These are phyloP conservation scores for Cryoendolithus antarcticus DNA, from an alignment of 2,329 filamentous ascomycete species.

Conservation along the genomic window DNA sequence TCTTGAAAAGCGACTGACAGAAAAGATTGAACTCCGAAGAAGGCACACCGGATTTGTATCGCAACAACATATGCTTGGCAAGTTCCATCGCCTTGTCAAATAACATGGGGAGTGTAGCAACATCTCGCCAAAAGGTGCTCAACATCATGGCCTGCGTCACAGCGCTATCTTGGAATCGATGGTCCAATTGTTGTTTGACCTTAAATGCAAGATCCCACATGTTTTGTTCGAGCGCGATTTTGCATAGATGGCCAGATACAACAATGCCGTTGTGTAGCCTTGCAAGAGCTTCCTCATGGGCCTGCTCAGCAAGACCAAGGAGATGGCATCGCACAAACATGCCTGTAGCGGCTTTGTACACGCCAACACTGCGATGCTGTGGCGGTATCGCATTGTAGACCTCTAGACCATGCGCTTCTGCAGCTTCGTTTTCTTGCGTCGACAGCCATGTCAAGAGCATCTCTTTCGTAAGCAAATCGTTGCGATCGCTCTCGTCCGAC, in stretches of 20 bases:
- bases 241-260: constrained; percentile 12
- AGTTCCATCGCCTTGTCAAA: constrained; percentile 7
- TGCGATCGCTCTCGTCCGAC: constrained; percentile 13
- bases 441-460: constrained; percentile 17
- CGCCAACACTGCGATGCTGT: constrained; percentile 8
- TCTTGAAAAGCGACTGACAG: constrained; percentile 8
- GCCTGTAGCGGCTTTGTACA: constrained; percentile 12
- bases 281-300: constrained; percentile 17
- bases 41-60: constrained; percentile 2
- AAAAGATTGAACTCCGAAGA: constrained; percentile 5
- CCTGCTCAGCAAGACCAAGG: constrained; percentile 6
- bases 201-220: constrained; percentile 10
- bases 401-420: constrained; percentile 12
- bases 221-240: constrained; percentile 8
- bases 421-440: constrained; percentile 7
- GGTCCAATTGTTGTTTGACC: constrained; percentile 7
- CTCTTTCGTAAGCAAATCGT: constrained; percentile 13
- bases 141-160: constrained; percentile 2
- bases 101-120: constrained; percentile 10
- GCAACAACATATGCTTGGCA: constrained; percentile 4
- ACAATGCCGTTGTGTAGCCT: constrained; percentile 14
- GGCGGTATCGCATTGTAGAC: constrained; percentile 15
- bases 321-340: constrained; percentile 10
- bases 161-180: constrained; percentile 1
- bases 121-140: constrained; percentile 14